Base-by-base conservation (phyloP, 305 asterid species). In the Striga hermonthica region DNA sequence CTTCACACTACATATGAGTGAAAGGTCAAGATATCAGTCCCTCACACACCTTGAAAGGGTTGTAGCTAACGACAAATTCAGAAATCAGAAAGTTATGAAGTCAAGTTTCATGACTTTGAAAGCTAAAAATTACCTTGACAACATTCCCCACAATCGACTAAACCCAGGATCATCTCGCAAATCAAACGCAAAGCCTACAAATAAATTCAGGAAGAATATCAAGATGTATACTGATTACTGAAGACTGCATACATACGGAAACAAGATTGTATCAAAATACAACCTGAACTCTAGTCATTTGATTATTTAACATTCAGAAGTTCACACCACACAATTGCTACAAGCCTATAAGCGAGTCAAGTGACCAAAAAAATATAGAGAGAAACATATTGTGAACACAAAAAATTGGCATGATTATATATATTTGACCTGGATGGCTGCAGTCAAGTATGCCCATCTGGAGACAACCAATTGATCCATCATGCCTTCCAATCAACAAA, bases 101-200 rank as follows among this genome's bases (percentile, higher is more conserved):
- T 43, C 57, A 28, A 49, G 41, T 38, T 61, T 52, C 60, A 40
- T 37, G 15, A 38, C 44, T 41, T 48, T 14, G 35, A 22, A 57
- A 75, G 35, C 40, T 39, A 68, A 58, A 53, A 47, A 65, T 80
- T 80, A 93, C 98, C 98, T 90, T 60, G 97, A 83, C 81, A 90
- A 74, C 69, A 93, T 78, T 65, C 96, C 95, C 97, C 97, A 87
- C 71, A 93, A 69, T 43, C 95, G 86, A 77, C 94, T 88, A 81
- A 90, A 78, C 47, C 88, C 95, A 65, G 77, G 77, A 82, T 86
- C 98, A 81, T 93, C 98, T 73, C 96, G 90, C 53, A 90, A 74
- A 71, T 93, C 97, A 84, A 65, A 80, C 57, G 71, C 78, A 74
- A 90, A 84, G 65, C 90, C 98, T 93, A 68, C 60, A 72, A 64